These are phyloP conservation scores for Aspergillus piperis DNA, from an alignment of 2,329 filamentous ascomycete genomes.

Conservation along the genomic window DNA sequence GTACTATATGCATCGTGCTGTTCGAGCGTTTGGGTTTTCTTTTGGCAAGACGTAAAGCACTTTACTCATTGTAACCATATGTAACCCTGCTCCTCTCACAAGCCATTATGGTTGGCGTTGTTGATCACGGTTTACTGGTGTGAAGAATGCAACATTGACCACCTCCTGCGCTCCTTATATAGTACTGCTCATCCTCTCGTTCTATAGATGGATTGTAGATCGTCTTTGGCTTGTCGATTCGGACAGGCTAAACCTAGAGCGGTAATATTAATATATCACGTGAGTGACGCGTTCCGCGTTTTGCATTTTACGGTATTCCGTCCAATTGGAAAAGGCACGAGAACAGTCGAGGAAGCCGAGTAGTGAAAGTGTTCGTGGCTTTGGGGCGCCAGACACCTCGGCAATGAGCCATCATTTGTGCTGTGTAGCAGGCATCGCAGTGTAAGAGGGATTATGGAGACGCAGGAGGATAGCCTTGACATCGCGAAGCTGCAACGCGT, in stretches of 20 bases:
- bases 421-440: neutral
- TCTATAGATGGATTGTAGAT: neutral
- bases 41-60: neutral
- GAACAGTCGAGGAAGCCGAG: neutral
- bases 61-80: constrained; percentile 14
- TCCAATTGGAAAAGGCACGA: too few species aligned
- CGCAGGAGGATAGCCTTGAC: constrained; percentile 44
- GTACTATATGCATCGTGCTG: neutral
- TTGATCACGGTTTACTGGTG: neutral
- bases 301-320: constrained; percentile 9
- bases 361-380: neutral
- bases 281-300: constrained; percentile 37
- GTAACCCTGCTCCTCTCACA: constrained; percentile 9
- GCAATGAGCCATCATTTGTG: neutral
- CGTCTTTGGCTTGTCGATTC: neutral
- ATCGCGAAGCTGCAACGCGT: constrained; percentile 43
- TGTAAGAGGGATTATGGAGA: constrained; percentile 35
- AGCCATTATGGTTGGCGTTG: neutral
- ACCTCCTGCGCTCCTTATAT: neutral
- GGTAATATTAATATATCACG: constrained; percentile 35
- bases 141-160: neutral
- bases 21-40: neutral
- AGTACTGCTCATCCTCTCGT: neutral
- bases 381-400: neutral
- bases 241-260: constrained; percentile 13